Base-by-base conservation (phyloP, 805 yeast species). In the Yarrowia bubula region DNA sequence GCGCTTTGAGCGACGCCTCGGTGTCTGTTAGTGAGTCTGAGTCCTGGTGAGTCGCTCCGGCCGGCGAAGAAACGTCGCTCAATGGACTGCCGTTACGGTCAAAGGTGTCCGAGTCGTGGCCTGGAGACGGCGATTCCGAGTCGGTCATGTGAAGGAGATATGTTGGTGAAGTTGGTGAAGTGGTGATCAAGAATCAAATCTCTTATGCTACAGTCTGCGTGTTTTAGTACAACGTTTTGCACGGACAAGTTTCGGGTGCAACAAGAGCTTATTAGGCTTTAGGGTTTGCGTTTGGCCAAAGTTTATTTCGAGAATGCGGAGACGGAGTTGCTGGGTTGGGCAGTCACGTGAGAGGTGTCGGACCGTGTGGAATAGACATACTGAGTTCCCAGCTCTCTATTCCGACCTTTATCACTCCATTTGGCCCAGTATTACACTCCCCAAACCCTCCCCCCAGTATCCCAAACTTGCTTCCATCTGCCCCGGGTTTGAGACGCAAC, bases 221-320 rank as follows among this genome's bases (percentile, higher is more conserved):
- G 61, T 55, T 55, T 55, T 55, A 55, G 61, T 55, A 55, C 61
- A 55, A 55, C 61, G 61, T 55, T 55, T 51, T 39, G 61, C 47
- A 41, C 61, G 61, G 61, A 55, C 61, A 41, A 55, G 61, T 55
- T 41, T 55, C 61, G 61, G 61, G 47, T 51, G 60, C 60, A 51
- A 38, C 60, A 51, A 51, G 44, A 51, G 44, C 35, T n/a, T 51
- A 51, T 22, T 51, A 51, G 44, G 10, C 44, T 51, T 51, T 28
- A 22, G 44, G 60, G 60, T 51, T 51, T 51, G 31, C 18, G 44
- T 35, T 48, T 39, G 8, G 55, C 33, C 9, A 33, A 48, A 35
- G 32, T 13, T 18, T 8, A 48, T 7, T 8, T 13, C 8, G 51
- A 15, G 11, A 35, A 35, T 35, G 55, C 55, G 55, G 55, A 48